These are phyloP conservation scores for Oryza meridionalis DNA, from an alignment of 176 grass and related monocot genomes.

Conservation along the genomic window DNA sequence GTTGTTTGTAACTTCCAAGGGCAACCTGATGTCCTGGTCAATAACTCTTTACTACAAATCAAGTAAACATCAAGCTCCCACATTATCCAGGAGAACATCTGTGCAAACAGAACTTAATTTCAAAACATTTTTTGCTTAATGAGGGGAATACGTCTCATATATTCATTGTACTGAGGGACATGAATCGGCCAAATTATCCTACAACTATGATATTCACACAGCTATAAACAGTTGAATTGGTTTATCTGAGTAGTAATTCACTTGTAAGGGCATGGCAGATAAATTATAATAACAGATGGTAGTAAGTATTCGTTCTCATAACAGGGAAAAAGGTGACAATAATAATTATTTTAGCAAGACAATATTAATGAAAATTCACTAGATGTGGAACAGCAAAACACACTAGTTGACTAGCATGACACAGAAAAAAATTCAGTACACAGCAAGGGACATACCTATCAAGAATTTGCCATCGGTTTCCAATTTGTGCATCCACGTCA, in stretches of 20 bases:
- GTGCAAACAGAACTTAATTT: background rate
- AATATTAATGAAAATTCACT: background rate
- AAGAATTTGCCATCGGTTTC: constrained; percentile 92
- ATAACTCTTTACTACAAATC: background rate
- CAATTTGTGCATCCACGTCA: constrained; percentile 96
- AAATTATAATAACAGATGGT: constrained; percentile 27
- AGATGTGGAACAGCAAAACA: constrained; percentile 23
- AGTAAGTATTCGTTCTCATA: background rate
- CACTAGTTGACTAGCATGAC: constrained; percentile 15
- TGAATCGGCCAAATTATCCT: constrained; percentile 1
- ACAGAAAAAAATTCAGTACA: constrained; percentile 12
- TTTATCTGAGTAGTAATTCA: constrained; percentile 16
- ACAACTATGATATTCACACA: constrained; percentile 7
- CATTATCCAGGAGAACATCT: background rate
- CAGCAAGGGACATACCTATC: constrained; percentile 67
- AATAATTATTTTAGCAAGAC: background rate
- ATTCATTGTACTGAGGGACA: background rate
- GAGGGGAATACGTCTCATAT: background rate
- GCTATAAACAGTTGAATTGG: background rate
- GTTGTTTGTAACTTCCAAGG: constrained; percentile 5
- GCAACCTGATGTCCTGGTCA: constrained; percentile 4
- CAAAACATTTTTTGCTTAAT: background rate
- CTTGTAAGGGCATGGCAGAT: constrained; percentile 17
- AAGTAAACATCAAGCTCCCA: constrained; percentile 3
- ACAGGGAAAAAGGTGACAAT: background rate